A percentile compares a stretch with the other conserved stretches of the same genome.
These are phyloP conservation scores for Oidium heveae DNA, from an alignment of 2,329 filamentous ascomycete genomes.

Conservation along the genomic window DNA sequence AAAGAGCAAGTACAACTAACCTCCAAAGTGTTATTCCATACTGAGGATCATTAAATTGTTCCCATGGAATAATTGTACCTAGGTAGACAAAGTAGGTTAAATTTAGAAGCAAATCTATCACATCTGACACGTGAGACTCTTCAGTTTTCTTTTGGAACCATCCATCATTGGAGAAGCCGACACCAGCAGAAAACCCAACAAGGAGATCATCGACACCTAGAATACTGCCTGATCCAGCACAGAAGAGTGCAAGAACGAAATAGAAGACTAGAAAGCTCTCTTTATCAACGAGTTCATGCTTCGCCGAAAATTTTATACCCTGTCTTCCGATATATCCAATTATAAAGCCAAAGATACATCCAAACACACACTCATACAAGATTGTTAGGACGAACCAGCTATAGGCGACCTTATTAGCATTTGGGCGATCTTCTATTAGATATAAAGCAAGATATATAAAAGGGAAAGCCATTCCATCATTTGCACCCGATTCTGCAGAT, in stretches of 20 bases:
- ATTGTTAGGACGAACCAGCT: conserved; percentile 81
- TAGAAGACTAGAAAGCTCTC: conserved; percentile 98
- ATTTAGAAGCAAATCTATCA: conserved; percentile 92
- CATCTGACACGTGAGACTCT: conserved; percentile 95
- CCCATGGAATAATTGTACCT: conserved; percentile 91
- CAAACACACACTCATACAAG: conserved; percentile 88
- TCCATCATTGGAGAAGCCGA: conserved; percentile 98
- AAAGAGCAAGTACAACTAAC: conserved; percentile 72
- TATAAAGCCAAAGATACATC: conserved; percentile 63
- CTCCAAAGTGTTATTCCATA: conserved; percentile 69
- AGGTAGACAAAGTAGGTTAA: conserved; percentile 96
- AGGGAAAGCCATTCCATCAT: conserved; percentile 98
- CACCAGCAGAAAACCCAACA: conserved; percentile 80
- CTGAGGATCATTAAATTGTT: conserved; percentile 52
- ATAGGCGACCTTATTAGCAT: conserved; percentile 42
- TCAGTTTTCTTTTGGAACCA: conserved; percentile 98
- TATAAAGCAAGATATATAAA: conserved; percentile 89
- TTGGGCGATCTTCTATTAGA: conserved; percentile 54
- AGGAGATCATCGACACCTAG: conserved; percentile 82
- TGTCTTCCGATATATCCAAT: conserved; percentile 81
- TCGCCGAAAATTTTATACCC: conserved; percentile 69
- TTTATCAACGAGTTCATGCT: conserved; percentile 65
- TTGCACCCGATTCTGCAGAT: conserved; percentile 92
- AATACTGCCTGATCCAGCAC: conserved; percentile 78
- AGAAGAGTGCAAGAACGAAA: conserved; percentile 80